These are phyloP conservation scores for Brettanomyces nanus DNA, from an alignment of 805 yeast species.

Conservation along the genomic window DNA sequence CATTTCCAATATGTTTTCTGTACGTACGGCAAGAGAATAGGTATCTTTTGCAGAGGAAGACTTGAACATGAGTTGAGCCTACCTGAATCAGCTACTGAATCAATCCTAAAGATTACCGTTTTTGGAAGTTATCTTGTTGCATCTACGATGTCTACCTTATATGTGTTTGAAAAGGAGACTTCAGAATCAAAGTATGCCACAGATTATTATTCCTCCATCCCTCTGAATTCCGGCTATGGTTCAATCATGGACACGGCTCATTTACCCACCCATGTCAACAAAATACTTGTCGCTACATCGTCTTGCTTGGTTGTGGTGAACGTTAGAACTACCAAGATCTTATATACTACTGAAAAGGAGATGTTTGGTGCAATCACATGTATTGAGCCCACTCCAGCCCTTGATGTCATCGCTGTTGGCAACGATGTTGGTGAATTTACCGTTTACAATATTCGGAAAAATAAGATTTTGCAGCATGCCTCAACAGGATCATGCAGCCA, in stretches of 20 bases:
- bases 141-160: conserved; percentile 30
- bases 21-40: conserved; percentile 61
- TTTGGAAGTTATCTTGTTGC: conserved; percentile 79
- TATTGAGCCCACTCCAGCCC: conserved; percentile 78
- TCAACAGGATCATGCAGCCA: conserved; percentile 32
- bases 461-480: conserved; percentile 44
- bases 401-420: conserved; percentile 79
- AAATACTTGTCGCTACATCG: conserved; percentile 75
- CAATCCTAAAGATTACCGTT: conserved; percentile 44
- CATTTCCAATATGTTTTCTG: conserved; percentile 82
- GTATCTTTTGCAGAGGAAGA: conserved; percentile 76
- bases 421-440: conserved; percentile 57
- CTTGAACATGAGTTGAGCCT: conserved; percentile 35
- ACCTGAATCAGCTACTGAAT: conserved; percentile 21
- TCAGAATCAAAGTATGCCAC: conserved; percentile 37
- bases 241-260: conserved; percentile 63
- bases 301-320: conserved; percentile 56
- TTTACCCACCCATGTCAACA: conserved; percentile 88
- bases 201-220: conserved; percentile 60
- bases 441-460: conserved; percentile 63
- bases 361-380: conserved; percentile 53
- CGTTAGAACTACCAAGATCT: conserved; percentile 64
- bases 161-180: conserved; percentile 25
- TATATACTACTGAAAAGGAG: conserved; percentile 38
- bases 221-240: conserved; percentile 57